Evolutionary conservation across 2,329 filamentous ascomycete species (phyloP), one percentile per base, ranked within the genome.

Genomic region (Nemania sp.): DNA sequence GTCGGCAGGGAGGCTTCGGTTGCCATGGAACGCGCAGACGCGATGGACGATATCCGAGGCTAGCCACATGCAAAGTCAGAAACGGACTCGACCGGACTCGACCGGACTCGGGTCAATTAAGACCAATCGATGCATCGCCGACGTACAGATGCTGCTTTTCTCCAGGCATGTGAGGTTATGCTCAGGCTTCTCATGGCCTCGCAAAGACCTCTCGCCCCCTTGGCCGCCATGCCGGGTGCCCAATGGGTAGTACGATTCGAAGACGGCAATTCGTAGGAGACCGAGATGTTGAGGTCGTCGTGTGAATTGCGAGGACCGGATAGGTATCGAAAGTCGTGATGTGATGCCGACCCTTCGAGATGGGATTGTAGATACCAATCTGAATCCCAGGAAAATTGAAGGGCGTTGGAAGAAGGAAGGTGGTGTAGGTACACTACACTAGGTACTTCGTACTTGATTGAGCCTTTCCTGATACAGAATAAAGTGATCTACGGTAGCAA

Each of bases 11-110:
- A 71, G 10, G 78, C 73, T 59, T 82, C 81, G 53, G 86, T 85
- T 39, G 85, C 84, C 79, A 86, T 84, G 65, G 83, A 80, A 60
- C 84, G 78, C 51, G 79, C 75, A 57, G 83, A 80, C n/a, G 76
- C 69, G 15, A 65, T 60, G 35, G 67, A 67, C 9, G 72, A 69
- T 66, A 73, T 65, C 52, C 69, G 66, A 50, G 63, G 63, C 69
- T 72, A n/a, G 13, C 45, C 35, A 50, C 13, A 7, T 29, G 4
- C 20, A 12, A 46, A 45, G 54, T 68, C 59, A 65, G 54, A n/a
- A n/a, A n/a, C n/a, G n/a, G n/a, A n/a, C n/a, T n/a, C n/a, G n/a
- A n/a, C n/a, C n/a, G n/a, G n/a, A n/a, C n/a, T n/a, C 51, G 54
- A 25, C 32, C 7, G 37, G 11, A 29, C 7, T 3, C 7, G 25